phyloP scores from a whole-genome alignment of 2,329 filamentous ascomycete species.

The Hysterium pulicare region DNA sequence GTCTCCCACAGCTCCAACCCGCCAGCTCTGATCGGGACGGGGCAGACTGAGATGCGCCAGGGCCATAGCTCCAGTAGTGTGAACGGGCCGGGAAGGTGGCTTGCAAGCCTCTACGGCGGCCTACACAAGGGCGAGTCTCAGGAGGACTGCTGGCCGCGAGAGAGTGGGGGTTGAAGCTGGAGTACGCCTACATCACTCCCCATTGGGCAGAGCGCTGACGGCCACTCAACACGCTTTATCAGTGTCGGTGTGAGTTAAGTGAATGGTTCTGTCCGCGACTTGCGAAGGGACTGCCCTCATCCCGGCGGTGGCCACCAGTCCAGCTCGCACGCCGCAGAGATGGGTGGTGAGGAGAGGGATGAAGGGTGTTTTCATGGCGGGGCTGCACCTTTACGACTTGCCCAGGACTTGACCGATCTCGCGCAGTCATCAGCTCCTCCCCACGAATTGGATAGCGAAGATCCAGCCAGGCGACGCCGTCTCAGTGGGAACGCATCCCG shows the following conservation, averaged over 20 bases:
- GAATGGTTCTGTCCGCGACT: no score
- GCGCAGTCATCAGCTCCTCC: slow-evolving; percentile 4
- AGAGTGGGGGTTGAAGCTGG: neutral
- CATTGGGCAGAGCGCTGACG: slow-evolving; percentile 1
- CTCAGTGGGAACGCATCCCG: slow-evolving; percentile 13
- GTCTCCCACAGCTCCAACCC: slow-evolving; percentile 14
- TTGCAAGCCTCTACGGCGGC: neutral
- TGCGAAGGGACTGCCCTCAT: neutral
- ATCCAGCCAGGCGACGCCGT: slow-evolving; percentile 9
- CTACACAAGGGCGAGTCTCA: slow-evolving; percentile 33
- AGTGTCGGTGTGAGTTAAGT: neutral
- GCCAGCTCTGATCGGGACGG: slow-evolving; percentile 21
- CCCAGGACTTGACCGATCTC: slow-evolving; percentile 17
- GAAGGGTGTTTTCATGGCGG: neutral
- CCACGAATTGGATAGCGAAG: slow-evolving; percentile 9
- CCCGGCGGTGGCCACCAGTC: neutral
- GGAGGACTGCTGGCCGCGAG: slow-evolving; percentile 4
- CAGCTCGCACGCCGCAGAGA: neutral
- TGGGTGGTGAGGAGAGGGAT: neutral
- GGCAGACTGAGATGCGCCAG: slow-evolving; percentile 3
- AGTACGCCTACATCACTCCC: neutral
- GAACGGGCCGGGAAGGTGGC: slow-evolving; percentile 24
- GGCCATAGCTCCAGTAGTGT: slow-evolving; percentile 22
- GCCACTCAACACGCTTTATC: neutral
- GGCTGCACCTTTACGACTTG: neutral